Evolutionary conservation across 2,329 filamentous ascomycete species (phyloP).

Genomic region (Zarea fungicola): DNA sequence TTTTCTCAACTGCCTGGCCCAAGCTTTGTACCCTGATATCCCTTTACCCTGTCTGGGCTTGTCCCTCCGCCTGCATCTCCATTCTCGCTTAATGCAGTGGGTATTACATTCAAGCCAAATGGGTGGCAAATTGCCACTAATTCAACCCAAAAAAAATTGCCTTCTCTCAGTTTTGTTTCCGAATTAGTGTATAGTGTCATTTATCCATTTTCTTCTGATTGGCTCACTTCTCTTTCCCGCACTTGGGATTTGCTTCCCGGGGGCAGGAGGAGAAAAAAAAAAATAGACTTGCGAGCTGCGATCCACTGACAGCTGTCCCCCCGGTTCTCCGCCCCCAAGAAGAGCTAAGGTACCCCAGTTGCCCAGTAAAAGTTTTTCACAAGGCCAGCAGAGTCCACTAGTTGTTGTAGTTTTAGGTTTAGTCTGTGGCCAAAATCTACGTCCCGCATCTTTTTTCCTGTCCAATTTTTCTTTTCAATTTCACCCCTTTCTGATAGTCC

Average conservation of each 20-base stretch:
- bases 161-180: neutral
- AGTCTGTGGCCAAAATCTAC: slow-evolving; percentile 3
- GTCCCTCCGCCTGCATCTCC: no score
- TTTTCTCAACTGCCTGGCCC: no score
- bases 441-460: neutral
- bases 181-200: neutral
- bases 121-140: slow-evolving; percentile 1
- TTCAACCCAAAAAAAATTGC: no score
- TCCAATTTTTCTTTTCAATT: neutral
- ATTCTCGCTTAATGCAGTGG: no score
- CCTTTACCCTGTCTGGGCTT: no score
- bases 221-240: neutral
- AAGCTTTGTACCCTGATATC: no score
- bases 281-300: neutral
- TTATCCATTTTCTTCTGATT: neutral
- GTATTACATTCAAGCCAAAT: no score
- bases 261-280: neutral
- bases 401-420: neutral
- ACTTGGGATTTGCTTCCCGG: neutral
- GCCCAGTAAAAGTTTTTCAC: neutral
- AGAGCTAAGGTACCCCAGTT: neutral
- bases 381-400: neutral
- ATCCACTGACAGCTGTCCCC: neutral
- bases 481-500: no score
- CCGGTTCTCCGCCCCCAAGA: neutral